Evolutionary conservation across 352 stramenopile genomes (phyloP).

Genomic region (Aphanomyces astaci): DNA sequence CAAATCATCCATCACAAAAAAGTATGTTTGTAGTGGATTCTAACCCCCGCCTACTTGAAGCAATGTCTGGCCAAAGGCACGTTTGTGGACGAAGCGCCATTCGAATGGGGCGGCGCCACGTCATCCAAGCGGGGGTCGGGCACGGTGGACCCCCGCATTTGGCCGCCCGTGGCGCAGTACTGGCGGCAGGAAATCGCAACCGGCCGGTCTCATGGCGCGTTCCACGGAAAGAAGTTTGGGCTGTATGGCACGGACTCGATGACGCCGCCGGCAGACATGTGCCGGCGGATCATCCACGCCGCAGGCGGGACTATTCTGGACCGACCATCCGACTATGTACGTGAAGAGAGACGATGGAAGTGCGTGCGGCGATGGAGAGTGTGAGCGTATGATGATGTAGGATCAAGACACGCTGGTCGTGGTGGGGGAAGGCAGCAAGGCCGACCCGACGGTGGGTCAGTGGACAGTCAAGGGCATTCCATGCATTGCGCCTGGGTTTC

Average conservation of each 20-base stretch:
- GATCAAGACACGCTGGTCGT: slow-evolving; percentile 42
- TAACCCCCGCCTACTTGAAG: slow-evolving; percentile 75
- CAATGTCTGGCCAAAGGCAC: slow-evolving; percentile 44
- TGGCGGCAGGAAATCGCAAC: slow-evolving; percentile 53
- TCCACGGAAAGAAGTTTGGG: slow-evolving; percentile 61
- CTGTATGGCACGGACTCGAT: slow-evolving; percentile 69
- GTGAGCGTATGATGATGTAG: too few species aligned
- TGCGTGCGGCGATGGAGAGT: neutral
- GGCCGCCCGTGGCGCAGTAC: slow-evolving; percentile 43
- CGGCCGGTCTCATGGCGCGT: slow-evolving; percentile 40
- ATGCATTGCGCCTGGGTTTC: slow-evolving; percentile 67
- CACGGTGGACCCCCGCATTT: slow-evolving; percentile 53
- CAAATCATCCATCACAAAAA: too few species aligned
- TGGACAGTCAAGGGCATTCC: slow-evolving; percentile 51
- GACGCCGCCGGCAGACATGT: slow-evolving; percentile 71
- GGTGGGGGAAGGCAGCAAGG: slow-evolving; percentile 31
- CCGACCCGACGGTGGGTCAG: slow-evolving; percentile 52
- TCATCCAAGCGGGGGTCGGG: slow-evolving; percentile 46
- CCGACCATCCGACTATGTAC: neutral
- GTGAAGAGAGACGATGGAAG: neutral
- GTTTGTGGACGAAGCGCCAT: slow-evolving; percentile 61
- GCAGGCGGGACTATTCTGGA: slow-evolving; percentile 44
- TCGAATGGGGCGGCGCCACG: slow-evolving; percentile 62
- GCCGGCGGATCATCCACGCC: slow-evolving; percentile 57
- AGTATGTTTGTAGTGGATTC: slow-evolving; percentile 53